Percentiles rank a stretch among this genome's conserved stretches.
phyloP scores from a whole-genome alignment of 441 rosid genomes.

The Brassica balearica region DNA sequence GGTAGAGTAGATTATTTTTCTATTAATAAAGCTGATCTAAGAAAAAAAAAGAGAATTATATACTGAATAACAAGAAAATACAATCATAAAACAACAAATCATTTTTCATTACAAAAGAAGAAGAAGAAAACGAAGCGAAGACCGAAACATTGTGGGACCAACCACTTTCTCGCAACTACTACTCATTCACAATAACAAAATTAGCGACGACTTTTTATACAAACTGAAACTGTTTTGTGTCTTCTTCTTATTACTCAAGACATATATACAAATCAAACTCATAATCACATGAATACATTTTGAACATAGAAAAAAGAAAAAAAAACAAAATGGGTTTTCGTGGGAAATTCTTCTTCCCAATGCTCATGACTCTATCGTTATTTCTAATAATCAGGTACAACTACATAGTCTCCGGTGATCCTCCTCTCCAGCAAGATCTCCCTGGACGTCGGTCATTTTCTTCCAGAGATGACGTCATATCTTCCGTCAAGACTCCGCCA shows the following conservation, averaged over 20 bases:
- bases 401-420: constrained; percentile 77
- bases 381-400: constrained; percentile 85
- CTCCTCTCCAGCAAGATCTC: constrained; percentile 80
- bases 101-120: not conserved
- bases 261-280: constrained; percentile 21
- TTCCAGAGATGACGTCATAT: constrained; percentile 39
- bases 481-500: constrained; percentile 70
- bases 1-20: not conserved
- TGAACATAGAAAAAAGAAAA: not conserved
- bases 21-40: not conserved
- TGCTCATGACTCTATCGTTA: constrained; percentile 66
- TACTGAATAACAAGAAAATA: not conserved
- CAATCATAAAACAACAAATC: constrained; percentile 13
- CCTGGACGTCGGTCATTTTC: constrained; percentile 66
- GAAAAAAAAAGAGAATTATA: constrained; percentile 5
- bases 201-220: constrained; percentile 40
- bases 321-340: constrained; percentile 40
- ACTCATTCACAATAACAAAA: constrained; percentile 23
- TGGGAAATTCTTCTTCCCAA: constrained; percentile 68
- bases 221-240: not conserved
- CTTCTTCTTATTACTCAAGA: constrained; percentile 4
- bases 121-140: not conserved
- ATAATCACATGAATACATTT: constrained; percentile 6
- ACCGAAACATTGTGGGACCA: constrained; percentile 43
- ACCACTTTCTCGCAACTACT: constrained; percentile 43